Evolutionary conservation across 768 basidiomycete genomes (phyloP).

Genomic region (Lactarius trivialis): DNA sequence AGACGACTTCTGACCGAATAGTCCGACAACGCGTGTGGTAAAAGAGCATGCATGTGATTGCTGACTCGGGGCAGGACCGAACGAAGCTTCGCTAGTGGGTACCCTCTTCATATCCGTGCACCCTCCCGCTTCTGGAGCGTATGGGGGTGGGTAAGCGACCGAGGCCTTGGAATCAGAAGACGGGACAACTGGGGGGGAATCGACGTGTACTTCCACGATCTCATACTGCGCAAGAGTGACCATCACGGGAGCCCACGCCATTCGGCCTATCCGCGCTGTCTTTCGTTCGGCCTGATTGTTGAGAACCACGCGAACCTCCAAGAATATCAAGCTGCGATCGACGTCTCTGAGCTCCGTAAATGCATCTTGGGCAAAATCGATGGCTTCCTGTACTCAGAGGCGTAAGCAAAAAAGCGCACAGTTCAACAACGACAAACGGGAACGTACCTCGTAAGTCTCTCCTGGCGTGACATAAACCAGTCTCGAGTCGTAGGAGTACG

Average conservation of each 20-base stretch:
- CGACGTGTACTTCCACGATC: slow-evolving; percentile 27
- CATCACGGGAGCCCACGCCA: slow-evolving; percentile 26
- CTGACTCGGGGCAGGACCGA: neutral
- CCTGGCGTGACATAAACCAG: slow-evolving; percentile 29
- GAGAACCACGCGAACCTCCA: slow-evolving; percentile 26
- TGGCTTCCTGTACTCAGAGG: slow-evolving; percentile 21
- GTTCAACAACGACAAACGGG: no score
- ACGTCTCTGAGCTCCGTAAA: slow-evolving; percentile 24
- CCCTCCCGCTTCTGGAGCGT: neutral
- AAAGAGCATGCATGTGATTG: neutral
- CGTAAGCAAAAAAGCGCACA: neutral
- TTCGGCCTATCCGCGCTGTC: slow-evolving; percentile 25
- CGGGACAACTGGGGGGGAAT: neutral
- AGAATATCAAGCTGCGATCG: slow-evolving; percentile 21
- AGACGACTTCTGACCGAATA: slow-evolving; percentile 1
- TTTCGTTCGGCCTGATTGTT: slow-evolving; percentile 12
- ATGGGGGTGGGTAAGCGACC: slow-evolving; percentile 14
- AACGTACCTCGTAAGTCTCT: slow-evolving; percentile 24
- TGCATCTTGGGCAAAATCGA: slow-evolving; percentile 20
- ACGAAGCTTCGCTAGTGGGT: neutral
- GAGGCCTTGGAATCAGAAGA: slow-evolving; percentile 2
- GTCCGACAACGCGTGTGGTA: slow-evolving; percentile 1
- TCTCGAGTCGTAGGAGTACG: slow-evolving; percentile 25
- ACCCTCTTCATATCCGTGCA: neutral
- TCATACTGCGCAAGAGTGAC: slow-evolving; percentile 25